These are phyloP conservation scores for Saccharomyces eubayanus DNA, from an alignment of 805 yeast genomes.

Conservation along the genomic window DNA sequence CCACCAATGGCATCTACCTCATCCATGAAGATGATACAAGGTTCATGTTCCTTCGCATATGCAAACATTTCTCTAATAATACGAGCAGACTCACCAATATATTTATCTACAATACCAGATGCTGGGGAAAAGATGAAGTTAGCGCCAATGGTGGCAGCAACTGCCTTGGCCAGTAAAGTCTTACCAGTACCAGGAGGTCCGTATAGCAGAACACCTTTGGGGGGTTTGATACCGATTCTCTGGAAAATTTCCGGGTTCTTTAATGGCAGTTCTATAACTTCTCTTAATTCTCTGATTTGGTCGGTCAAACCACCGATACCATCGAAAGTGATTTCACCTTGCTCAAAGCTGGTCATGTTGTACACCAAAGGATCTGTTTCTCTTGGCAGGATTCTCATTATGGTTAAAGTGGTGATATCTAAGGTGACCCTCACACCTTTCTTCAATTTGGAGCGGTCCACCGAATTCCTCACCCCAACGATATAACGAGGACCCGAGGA, in stretches of 20 bases:
- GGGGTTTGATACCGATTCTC: slow-evolving; percentile 97
- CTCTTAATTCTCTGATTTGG: slow-evolving; percentile 92
- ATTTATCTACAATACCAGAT: slow-evolving; percentile 94
- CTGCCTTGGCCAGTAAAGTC: slow-evolving; percentile 92
- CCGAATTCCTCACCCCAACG: slow-evolving; percentile 92
- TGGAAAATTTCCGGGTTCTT: slow-evolving; percentile 93
- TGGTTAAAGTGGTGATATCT: slow-evolving; percentile 95
- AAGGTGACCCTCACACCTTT: slow-evolving; percentile 95
- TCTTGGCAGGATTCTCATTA: slow-evolving; percentile 93
- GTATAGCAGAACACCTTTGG: slow-evolving; percentile 90
- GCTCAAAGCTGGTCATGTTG: slow-evolving; percentile 95
- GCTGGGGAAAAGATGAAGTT: slow-evolving; percentile 98
- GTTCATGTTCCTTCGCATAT: slow-evolving; percentile 95
- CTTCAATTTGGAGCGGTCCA: slow-evolving; percentile 70
- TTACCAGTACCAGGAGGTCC: slow-evolving; percentile 99
- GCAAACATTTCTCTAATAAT: slow-evolving; percentile 96
- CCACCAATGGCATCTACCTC: slow-evolving; percentile 99
- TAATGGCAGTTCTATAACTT: slow-evolving; percentile 92
- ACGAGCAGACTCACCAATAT: slow-evolving; percentile 96
- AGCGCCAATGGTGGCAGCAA: slow-evolving; percentile 97
- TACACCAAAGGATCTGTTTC: slow-evolving; percentile 97
- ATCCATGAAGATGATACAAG: slow-evolving; percentile 97
- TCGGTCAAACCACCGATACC: slow-evolving; percentile 95
- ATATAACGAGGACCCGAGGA: slow-evolving; percentile 95
- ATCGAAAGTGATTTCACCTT: slow-evolving; percentile 91